Conservation (phyloP, 2,329 filamentous ascomycete genomes). For the Aureobasidium subglaciale region DNA sequence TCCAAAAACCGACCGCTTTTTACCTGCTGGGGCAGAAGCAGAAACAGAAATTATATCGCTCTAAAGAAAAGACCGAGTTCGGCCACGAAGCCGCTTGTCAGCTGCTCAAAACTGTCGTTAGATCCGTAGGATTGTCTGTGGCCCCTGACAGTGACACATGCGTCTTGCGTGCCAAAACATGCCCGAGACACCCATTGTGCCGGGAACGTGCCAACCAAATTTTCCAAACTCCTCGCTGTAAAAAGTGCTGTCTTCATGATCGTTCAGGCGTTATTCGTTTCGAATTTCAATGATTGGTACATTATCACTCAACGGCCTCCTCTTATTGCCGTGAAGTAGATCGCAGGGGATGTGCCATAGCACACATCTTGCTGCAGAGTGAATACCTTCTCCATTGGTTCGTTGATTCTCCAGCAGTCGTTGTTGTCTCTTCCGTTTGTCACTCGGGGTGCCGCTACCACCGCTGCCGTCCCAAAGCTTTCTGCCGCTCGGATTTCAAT, state of each 20-base stretch:
- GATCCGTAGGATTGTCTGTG: not conserved
- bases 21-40: constrained; percentile 2
- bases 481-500: not conserved
- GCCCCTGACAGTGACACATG: not conserved
- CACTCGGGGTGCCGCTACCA: not conserved
- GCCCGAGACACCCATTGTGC: not conserved
- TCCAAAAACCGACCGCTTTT: not conserved
- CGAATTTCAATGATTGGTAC: not conserved
- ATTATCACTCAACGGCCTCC: constrained; percentile 7
- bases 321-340: constrained; percentile 23
- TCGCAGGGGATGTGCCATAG: constrained; percentile 24
- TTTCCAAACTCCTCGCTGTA: not conserved
- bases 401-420: constrained; percentile 25
- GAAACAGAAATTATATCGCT: not conserved
- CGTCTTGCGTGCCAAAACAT: too few relatives aligned
- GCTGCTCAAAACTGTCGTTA: not conserved
- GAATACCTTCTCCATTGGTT: constrained; percentile 26
- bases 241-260: not conserved
- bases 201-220: not conserved
- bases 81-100: not conserved
- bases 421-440: not conserved
- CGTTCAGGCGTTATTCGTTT: too few relatives aligned
- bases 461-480: not conserved
- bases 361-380: constrained; percentile 27
- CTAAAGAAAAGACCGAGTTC: not conserved